phyloP scores from a whole-genome alignment of 257 asterid genomes.

The Jaltomata sinuosa region DNA sequence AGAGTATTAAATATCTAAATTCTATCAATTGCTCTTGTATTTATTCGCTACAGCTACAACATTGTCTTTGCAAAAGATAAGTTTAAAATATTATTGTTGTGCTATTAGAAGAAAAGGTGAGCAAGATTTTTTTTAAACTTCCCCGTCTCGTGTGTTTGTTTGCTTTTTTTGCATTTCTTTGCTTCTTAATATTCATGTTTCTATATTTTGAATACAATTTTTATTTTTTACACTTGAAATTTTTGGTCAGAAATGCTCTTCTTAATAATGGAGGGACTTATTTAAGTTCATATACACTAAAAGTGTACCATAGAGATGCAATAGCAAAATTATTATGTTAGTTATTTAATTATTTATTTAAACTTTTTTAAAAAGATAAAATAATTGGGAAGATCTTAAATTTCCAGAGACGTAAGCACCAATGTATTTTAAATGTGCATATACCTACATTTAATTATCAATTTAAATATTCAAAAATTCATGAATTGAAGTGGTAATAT shows the following conservation, averaged over 20 bases:
- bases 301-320: no score
- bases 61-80: background rate
- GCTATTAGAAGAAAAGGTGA: background rate
- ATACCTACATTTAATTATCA: no score
- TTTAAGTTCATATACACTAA: background rate
- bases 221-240: background rate
- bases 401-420: no score
- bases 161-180: background rate
- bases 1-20: no score
- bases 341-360: no score
- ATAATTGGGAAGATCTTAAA: no score
- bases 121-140: background rate
- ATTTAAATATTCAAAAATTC: no score
- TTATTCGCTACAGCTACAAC: background rate
- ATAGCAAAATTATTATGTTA: no score
- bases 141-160: no score
- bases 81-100: background rate
- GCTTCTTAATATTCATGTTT: background rate
- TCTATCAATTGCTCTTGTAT: background rate
- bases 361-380: no score
- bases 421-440: no score
- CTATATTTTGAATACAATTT: background rate
- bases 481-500: no score
- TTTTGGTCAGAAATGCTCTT: background rate
- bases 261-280: background rate